Evolutionary conservation across 2,329 filamentous ascomycete species (phyloP), one percentile per base, ranked within the genome.

Genomic region (Pleurostoma richardsiae): DNA sequence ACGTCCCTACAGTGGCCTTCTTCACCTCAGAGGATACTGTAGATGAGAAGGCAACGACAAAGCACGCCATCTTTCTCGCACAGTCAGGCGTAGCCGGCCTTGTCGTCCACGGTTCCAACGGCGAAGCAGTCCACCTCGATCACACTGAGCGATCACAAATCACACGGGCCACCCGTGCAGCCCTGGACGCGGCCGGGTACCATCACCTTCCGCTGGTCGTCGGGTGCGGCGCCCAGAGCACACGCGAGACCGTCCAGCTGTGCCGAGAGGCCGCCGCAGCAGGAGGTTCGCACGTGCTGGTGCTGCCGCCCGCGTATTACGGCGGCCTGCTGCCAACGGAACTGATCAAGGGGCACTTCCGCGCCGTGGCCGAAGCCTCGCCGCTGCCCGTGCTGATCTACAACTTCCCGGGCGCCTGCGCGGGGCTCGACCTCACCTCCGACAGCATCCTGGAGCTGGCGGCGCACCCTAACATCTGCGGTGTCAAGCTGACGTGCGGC

Each of bases 101-200:
- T 38, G 79, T 85, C 29, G 79, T 79, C 50, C 82, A 83, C 77
- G 82, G 82, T 50, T 84, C 80, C 39, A 85, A 85, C 61, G 82
- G 82, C 42, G 82, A 86, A 69, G 82, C 82, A 26, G 81, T 85
- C 30, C 81, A 85, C 61, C 72, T 85, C 29, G 77, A 84, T 55
- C 75, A 79, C 33, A 36, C 33, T n/a, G 33, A 36, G 33, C 33
- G 33, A n/a, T 8, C n/a, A n/a, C 33, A 8, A 8, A n/a, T 36
- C 33, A 36, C 33, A 36, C 33, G n/a, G n/a, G n/a, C 33, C 33
- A 36, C 33, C n/a, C 33, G 33, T n/a, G 33, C 8, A 8, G 33
- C 33, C n/a, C 33, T 36, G 33, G n/a, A 8, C 8, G 33, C 33
- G 45, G 80, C 82, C 28, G 80, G 81, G 28, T 85, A 78, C 66